phyloP scores from a whole-genome alignment of 2,329 filamentous ascomycete species.

The Monosporascus sp. region DNA sequence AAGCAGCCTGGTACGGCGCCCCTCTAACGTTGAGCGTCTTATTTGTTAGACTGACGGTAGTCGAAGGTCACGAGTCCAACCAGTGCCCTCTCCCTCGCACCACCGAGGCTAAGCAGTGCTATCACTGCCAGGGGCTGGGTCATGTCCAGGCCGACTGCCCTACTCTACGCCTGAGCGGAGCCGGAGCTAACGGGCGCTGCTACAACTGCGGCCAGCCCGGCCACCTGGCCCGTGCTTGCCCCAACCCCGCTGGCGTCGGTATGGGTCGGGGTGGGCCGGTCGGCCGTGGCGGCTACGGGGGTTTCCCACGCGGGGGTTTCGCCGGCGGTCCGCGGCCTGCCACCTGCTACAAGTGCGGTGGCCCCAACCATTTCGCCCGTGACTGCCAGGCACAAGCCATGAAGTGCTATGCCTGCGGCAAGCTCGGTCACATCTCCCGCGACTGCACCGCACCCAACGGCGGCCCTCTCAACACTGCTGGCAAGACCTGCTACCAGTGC shows the following conservation, averaged over 20 bases:
- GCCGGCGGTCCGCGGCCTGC: slow-evolving; percentile 62
- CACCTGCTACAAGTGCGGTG: slow-evolving; percentile 70
- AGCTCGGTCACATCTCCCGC: slow-evolving; percentile 85
- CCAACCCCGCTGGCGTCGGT: slow-evolving; percentile 59
- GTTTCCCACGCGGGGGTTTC: slow-evolving; percentile 66
- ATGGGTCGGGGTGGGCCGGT: slow-evolving; percentile 63
- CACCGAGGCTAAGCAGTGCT: slow-evolving; percentile 99
- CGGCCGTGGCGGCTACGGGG: slow-evolving; percentile 65
- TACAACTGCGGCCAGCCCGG: slow-evolving; percentile 94
- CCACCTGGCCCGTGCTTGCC: slow-evolving; percentile 89
- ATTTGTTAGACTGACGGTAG: slow-evolving; percentile 9
- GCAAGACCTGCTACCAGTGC: slow-evolving; percentile 98
- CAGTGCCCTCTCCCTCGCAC: slow-evolving; percentile 94
- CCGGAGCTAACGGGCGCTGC: slow-evolving; percentile 78
- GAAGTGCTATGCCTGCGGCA: slow-evolving; percentile 98
- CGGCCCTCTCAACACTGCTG: slow-evolving; percentile 88
- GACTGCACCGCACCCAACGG: slow-evolving; percentile 98
- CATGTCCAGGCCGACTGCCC: slow-evolving; percentile 99
- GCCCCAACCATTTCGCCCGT: slow-evolving; percentile 96
- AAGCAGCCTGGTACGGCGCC: slow-evolving; percentile 69
- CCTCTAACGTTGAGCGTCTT: not conserved
- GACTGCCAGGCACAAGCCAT: slow-evolving; percentile 98
- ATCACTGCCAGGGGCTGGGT: slow-evolving; percentile 97
- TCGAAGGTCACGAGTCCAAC: slow-evolving; percentile 86
- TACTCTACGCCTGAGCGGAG: slow-evolving; percentile 84